Percentiles rank a stretch among this genome's conserved stretches.
Evolutionary conservation across 192 early-diverging fungal species (phyloP).

Genomic region (Podila horticola): DNA sequence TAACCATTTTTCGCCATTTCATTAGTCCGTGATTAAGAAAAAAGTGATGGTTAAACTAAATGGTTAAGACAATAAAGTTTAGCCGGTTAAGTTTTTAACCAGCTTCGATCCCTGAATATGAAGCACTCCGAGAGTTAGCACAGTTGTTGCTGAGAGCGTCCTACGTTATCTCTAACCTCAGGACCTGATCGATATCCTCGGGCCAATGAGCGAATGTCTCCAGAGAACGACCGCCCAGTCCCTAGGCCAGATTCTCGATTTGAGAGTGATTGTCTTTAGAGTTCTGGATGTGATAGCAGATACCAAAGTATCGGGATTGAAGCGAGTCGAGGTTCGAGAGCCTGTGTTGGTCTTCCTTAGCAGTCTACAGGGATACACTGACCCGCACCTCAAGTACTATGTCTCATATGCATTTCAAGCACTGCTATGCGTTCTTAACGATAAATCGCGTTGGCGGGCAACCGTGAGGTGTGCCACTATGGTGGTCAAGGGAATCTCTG

Average conservation of each 20-base stretch:
- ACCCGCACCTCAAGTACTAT: slow-evolving; percentile 9
- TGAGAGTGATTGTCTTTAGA: slow-evolving; percentile 7
- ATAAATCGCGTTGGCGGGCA: slow-evolving; percentile 3
- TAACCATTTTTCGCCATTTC: too few relatives aligned
- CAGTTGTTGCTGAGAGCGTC: slow-evolving; percentile 3
- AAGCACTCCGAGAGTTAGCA: neutral
- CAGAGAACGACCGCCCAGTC: neutral
- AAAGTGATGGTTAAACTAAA: neutral
- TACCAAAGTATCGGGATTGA: neutral
- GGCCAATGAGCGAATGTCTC: neutral
- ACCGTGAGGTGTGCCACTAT: neutral
- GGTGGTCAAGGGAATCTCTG: slow-evolving; percentile 1
- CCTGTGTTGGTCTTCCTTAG: slow-evolving; percentile 1
- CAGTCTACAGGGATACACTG: neutral
- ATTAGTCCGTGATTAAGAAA: too few relatives aligned
- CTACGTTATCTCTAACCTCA: neutral
- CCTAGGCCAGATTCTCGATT: neutral
- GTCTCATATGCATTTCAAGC: slow-evolving; percentile 16
- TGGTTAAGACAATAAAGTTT: neutral
- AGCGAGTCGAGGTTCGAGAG: slow-evolving; percentile 1
- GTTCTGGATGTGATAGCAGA: slow-evolving; percentile 16
- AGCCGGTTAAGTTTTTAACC: neutral
- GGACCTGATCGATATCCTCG: slow-evolving; percentile 4
- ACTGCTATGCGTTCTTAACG: slow-evolving; percentile 12
- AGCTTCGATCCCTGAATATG: neutral